Conservation (phyloP, 106 monocot species). For the Allium fistulosum region DNA sequence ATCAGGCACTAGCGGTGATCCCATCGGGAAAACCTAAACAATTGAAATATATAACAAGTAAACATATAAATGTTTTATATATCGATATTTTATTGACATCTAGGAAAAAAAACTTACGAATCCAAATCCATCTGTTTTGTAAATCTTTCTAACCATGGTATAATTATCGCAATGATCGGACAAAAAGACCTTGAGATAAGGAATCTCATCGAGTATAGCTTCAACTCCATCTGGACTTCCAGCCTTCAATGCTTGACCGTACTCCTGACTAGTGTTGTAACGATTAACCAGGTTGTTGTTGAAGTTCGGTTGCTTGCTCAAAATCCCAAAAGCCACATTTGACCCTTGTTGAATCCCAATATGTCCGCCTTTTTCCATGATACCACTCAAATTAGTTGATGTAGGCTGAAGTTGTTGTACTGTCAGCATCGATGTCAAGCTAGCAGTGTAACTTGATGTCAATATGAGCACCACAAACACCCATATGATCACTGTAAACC, state of each 20-base stretch:
- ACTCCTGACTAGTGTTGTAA: conserved; percentile 13
- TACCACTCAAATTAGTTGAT: background rate
- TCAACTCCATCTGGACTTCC: conserved; percentile 9
- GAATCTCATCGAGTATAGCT: conserved; percentile 19
- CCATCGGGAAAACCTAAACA: conserved; percentile 15
- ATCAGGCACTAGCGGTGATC: conserved; percentile 9
- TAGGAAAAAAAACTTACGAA: conserved; percentile 7
- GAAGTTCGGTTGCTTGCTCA: conserved; percentile 8
- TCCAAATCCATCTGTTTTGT: conserved; percentile 25
- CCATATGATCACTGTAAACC: conserved; percentile 22
- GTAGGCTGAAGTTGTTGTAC: conserved; percentile 19
- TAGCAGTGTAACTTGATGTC: conserved; percentile 37
- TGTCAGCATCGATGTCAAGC: conserved; percentile 33
- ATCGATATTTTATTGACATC: background rate
- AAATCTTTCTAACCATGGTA: conserved; percentile 4
- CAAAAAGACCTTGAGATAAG: conserved; percentile 25
- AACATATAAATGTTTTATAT: background rate
- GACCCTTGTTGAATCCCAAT: conserved; percentile 10
- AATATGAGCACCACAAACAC: conserved; percentile 39
- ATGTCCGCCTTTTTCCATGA: background rate
- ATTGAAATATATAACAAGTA: background rate
- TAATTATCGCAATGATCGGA: conserved; percentile 18
- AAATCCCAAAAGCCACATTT: background rate
- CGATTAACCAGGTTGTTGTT: conserved; percentile 2
- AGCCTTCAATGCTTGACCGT: conserved; percentile 12